phyloP scores from a whole-genome alignment of 2,329 filamentous ascomycete genomes.

The Macrophomina tecta region DNA sequence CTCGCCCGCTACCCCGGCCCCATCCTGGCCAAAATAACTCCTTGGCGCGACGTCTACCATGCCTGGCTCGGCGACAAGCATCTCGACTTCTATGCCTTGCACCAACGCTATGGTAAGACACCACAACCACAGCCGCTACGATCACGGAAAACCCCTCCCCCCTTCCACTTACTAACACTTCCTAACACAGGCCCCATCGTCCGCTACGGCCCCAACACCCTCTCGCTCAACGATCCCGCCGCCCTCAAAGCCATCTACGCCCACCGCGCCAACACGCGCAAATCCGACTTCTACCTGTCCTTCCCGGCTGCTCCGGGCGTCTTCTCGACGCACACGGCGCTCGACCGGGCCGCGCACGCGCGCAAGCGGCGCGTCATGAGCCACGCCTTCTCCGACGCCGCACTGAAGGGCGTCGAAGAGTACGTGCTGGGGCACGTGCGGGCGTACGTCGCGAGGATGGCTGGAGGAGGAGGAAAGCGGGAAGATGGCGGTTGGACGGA shows the following conservation, averaged over 20 bases:
- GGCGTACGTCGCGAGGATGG: slow-evolving; percentile 46
- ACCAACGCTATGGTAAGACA: slow-evolving; percentile 68
- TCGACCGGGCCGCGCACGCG: slow-evolving; percentile 54
- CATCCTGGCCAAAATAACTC: slow-evolving; percentile 44
- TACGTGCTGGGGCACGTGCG: slow-evolving; percentile 53
- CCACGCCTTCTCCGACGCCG: slow-evolving; percentile 54
- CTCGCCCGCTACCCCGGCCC: slow-evolving; percentile 47
- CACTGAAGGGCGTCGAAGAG: slow-evolving; percentile 54
- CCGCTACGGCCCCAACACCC: slow-evolving; percentile 76
- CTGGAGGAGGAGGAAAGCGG: slow-evolving; percentile 11
- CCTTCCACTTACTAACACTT: background rate
- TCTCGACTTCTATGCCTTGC: slow-evolving; percentile 72
- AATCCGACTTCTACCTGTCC: slow-evolving; percentile 38
- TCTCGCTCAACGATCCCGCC: slow-evolving; percentile 75
- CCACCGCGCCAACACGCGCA: slow-evolving; percentile 19
- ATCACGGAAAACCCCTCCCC: background rate
- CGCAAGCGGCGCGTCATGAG: slow-evolving; percentile 54
- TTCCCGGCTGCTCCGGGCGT: slow-evolving; percentile 52
- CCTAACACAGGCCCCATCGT: slow-evolving; percentile 53
- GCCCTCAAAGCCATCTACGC: slow-evolving; percentile 45
- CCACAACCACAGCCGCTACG: no score
- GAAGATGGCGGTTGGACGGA: background rate
- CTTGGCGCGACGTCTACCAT: slow-evolving; percentile 60
- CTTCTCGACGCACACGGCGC: slow-evolving; percentile 52
- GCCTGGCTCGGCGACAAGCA: slow-evolving; percentile 77